These are phyloP conservation scores for Takashimella tepidaria DNA, from an alignment of 1,284 basidiomycete genomes.

Conservation along the genomic window DNA sequence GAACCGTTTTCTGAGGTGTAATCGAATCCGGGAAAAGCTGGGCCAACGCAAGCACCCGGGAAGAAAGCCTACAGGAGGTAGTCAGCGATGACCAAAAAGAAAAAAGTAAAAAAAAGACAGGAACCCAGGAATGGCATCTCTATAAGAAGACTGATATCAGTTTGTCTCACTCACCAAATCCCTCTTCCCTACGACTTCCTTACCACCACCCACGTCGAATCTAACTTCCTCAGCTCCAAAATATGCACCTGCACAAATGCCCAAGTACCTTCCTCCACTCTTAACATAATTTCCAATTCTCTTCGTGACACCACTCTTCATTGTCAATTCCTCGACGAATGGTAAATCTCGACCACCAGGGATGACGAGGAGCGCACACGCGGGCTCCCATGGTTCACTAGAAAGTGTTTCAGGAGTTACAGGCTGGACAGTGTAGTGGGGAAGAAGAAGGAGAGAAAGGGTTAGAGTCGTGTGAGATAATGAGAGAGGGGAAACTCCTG, in stretches of 20 bases:
- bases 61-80: conserved; percentile 55
- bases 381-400: conserved; percentile 66
- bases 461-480: conserved; percentile 55
- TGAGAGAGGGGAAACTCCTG: conserved; percentile 60
- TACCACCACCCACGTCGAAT: conserved; percentile 52
- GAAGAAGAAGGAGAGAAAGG: conserved; percentile 59
- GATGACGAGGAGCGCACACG: conserved; percentile 71
- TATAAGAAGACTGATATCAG: too few species aligned
- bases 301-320: conserved; percentile 41
- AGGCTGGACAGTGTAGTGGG: conserved; percentile 71
- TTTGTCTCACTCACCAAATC: conserved; percentile 47
- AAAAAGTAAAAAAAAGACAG: too few species aligned
- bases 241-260: conserved; percentile 61
- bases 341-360: conserved; percentile 58
- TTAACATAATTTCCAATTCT: conserved; percentile 62
- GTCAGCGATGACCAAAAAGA: too few species aligned
- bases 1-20: conserved; percentile 52
- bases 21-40: conserved; percentile 56
- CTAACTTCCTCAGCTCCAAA: conserved; percentile 51
- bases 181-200: conserved; percentile 53
- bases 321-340: conserved; percentile 52
- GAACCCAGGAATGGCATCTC: too few species aligned
- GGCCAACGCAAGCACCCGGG: conserved; percentile 54
- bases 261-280: conserved; percentile 63
- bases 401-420: conserved; percentile 58